Percentiles rank a stretch among this genome's conserved stretches.
These are phyloP conservation scores for Cyclanthera cordifolia DNA, from an alignment of 306 rosid genomes.

Conservation along the genomic window DNA sequence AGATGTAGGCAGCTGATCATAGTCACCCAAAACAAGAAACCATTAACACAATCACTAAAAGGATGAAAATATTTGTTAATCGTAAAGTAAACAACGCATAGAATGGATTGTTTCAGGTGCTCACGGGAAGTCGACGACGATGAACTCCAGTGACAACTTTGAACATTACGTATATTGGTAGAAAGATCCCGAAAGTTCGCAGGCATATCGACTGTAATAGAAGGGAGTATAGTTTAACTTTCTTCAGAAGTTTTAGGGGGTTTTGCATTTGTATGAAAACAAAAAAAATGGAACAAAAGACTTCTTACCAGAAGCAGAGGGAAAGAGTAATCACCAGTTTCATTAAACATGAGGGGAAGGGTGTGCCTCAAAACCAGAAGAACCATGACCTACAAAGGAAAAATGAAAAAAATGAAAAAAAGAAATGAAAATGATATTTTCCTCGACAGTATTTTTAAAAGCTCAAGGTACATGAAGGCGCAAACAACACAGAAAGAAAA, in stretches of 20 bases:
- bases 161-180: conserved; percentile 52
- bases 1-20: conserved; percentile 33
- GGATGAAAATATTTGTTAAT: background rate
- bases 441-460: too few species aligned
- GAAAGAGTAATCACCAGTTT: conserved; percentile 37
- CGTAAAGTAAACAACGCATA: conserved; percentile 3
- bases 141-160: conserved; percentile 46
- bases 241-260: background rate
- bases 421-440: too few species aligned
- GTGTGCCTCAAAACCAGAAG: conserved; percentile 63
- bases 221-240: background rate
- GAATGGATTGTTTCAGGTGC: background rate
- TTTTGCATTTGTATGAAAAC: background rate
- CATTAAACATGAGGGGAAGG: conserved; percentile 52
- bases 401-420: too few species aligned
- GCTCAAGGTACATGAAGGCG: too few species aligned
- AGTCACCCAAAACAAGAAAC: conserved; percentile 11
- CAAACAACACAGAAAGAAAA: too few species aligned
- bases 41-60: background rate
- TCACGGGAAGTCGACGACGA: conserved; percentile 49
- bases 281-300: background rate
- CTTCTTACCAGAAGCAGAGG: conserved; percentile 53
- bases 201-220: conserved; percentile 41
- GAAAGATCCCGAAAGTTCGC: conserved; percentile 48
- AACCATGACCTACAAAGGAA: conserved; percentile 60